Percentiles rank a stretch among this genome's conserved stretches.
Conservation (phyloP, 257 asterid genomes). For the Rehmannia glutinosa region DNA sequence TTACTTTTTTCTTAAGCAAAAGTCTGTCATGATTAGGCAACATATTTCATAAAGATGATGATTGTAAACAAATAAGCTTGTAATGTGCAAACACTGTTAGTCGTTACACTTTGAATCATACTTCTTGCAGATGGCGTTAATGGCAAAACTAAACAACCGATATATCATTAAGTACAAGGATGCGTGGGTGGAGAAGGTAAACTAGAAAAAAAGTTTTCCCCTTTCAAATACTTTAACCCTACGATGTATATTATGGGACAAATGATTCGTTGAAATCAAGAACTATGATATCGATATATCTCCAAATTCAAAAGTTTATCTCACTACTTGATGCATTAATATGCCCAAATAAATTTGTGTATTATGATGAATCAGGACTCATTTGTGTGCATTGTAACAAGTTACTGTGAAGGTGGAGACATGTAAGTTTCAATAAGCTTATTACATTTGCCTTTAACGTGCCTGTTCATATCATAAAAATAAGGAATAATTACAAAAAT, state of each 20-base stretch:
- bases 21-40: too few species aligned
- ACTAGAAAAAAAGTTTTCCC: too few species aligned
- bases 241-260: too few species aligned
- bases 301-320: background rate
- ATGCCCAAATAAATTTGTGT: background rate
- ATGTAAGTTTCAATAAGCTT: conserved; percentile 49
- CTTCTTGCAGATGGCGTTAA: conserved; percentile 70
- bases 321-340: background rate
- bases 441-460: background rate
- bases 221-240: too few species aligned
- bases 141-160: conserved; percentile 63
- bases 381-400: conserved; percentile 69
- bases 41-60: too few species aligned
- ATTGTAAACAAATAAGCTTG: too few species aligned
- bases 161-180: conserved; percentile 76
- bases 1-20: too few species aligned
- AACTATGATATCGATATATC: background rate
- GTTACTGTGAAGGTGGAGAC: conserved; percentile 93
- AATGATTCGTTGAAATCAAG: background rate
- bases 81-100: too few species aligned
- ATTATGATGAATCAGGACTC: conserved; percentile 47
- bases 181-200: conserved; percentile 93
- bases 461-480: too few species aligned
- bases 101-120: background rate
- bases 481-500: background rate